A percentile compares a stretch with the other conserved stretches of the same genome.
phyloP scores from a whole-genome alignment of 140 eudicot species.

The Senecio squalidus region DNA sequence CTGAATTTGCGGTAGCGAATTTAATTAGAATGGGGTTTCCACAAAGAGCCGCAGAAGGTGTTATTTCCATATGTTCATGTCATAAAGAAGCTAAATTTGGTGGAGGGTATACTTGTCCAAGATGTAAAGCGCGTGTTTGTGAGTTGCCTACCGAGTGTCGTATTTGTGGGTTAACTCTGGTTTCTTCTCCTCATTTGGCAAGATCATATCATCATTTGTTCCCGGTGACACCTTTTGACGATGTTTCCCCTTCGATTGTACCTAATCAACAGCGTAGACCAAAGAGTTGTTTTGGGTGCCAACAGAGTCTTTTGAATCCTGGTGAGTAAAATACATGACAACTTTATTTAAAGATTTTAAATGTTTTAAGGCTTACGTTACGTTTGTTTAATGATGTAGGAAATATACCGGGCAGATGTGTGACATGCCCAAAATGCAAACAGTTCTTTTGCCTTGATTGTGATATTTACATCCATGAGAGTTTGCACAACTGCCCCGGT shows the following conservation, averaged over 20 bases:
- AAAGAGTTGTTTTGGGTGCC: conserved; percentile 87
- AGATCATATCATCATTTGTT: conserved; percentile 95
- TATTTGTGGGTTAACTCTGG: conserved; percentile 94
- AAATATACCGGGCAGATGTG: conserved; percentile 57
- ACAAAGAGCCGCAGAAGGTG: conserved; percentile 95
- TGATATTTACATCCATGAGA: conserved; percentile 95
- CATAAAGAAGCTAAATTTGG: conserved; percentile 94
- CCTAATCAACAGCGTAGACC: conserved; percentile 40
- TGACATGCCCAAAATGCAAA: conserved; percentile 84
- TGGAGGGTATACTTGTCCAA: conserved; percentile 97
- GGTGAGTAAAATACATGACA: conserved; percentile 36
- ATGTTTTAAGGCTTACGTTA: not conserved
- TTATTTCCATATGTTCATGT: conserved; percentile 85
- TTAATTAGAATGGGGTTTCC: conserved; percentile 98
- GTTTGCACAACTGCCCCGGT: conserved; percentile 97
- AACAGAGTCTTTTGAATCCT: conserved; percentile 69
- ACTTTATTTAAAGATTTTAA: too few relatives aligned
- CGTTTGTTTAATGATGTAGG: conserved; percentile 39
- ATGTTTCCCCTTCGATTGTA: conserved; percentile 43
- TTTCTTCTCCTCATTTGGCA: conserved; percentile 95
- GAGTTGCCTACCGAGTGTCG: conserved; percentile 94
- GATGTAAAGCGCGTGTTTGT: conserved; percentile 97
- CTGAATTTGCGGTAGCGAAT: conserved; percentile 89
- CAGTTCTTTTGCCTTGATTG: conserved; percentile 89
- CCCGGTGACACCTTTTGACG: conserved; percentile 88